Conservation (phyloP, 495 filamentous ascomycete genomes). For the Massariosphaeria phaeospora region DNA sequence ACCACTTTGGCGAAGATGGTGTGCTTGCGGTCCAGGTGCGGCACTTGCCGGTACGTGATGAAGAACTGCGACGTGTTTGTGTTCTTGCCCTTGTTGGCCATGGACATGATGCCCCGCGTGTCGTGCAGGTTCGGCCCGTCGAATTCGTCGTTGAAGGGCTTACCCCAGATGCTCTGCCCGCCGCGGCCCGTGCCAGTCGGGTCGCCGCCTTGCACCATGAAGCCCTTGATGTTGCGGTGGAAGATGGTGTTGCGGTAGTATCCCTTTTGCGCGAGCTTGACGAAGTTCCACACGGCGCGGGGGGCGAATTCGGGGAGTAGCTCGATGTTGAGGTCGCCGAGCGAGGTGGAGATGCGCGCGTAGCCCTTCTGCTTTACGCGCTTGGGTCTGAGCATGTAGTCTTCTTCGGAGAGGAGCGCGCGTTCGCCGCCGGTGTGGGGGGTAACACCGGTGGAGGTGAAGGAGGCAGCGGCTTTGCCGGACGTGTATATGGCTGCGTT, state of each 20-base stretch:
- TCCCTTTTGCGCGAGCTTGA: slow-evolving; percentile 78
- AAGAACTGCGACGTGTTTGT: slow-evolving; percentile 97
- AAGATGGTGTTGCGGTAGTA: slow-evolving; percentile 81
- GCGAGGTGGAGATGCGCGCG: slow-evolving; percentile 76
- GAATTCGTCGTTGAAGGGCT: slow-evolving; percentile 87
- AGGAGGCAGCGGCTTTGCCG: slow-evolving; percentile 84
- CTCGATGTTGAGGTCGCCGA: slow-evolving; percentile 80
- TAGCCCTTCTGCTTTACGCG: slow-evolving; percentile 87
- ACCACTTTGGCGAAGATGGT: slow-evolving; percentile 91
- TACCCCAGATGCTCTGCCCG: slow-evolving; percentile 83
- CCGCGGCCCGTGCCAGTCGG: slow-evolving; percentile 85
- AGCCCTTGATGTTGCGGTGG: slow-evolving; percentile 87
- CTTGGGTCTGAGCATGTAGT: slow-evolving; percentile 88
- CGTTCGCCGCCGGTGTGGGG: slow-evolving; percentile 82
- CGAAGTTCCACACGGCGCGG: slow-evolving; percentile 94
- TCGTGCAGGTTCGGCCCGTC: slow-evolving; percentile 82
- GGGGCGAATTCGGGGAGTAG: slow-evolving; percentile 87
- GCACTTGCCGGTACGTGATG: slow-evolving; percentile 74
- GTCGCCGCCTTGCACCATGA: slow-evolving; percentile 98
- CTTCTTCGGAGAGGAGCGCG: slow-evolving; percentile 82
- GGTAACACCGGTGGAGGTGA: slow-evolving; percentile 90
- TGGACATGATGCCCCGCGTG: slow-evolving; percentile 57
- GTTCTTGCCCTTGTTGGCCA: slow-evolving; percentile 98
- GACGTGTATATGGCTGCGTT: slow-evolving; percentile 89
- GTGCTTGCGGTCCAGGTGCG: slow-evolving; percentile 89